A percentile compares a stretch with the other conserved stretches of the same genome.
Evolutionary conservation across 106 monocot species (phyloP).

Genomic region (Apostasia shenzhenica): DNA sequence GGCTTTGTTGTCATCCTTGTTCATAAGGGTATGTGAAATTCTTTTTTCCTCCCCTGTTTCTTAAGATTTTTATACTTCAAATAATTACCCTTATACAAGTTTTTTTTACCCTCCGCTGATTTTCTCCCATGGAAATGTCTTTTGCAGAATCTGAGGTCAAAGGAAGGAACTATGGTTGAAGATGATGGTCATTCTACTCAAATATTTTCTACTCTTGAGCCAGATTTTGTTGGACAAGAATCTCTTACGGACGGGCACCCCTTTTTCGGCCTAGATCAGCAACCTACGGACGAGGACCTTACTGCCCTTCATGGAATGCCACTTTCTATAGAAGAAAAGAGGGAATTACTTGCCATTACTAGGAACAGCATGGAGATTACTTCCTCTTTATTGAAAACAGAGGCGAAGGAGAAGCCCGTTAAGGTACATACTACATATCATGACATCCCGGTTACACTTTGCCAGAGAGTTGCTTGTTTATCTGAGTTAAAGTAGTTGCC

Average conservation of each 20-base stretch:
- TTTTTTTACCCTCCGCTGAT: too few relatives aligned
- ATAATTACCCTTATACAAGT: too few relatives aligned
- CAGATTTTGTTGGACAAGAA: slow-evolving; percentile 10
- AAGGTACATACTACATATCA: slow-evolving; percentile 18
- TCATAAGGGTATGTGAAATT: too few relatives aligned
- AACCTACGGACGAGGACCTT: slow-evolving; percentile 5
- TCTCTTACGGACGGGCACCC: slow-evolving; percentile 35
- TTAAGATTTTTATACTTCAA: too few relatives aligned
- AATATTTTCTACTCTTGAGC: slow-evolving; percentile 16
- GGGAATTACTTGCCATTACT: slow-evolving; percentile 45
- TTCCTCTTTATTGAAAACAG: slow-evolving; percentile 39
- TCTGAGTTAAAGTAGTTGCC: not conserved
- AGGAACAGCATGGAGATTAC: slow-evolving; percentile 53
- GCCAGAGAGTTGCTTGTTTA: not conserved
- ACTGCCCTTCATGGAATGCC: slow-evolving; percentile 13
- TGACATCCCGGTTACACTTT: too few relatives aligned
- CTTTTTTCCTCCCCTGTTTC: too few relatives aligned
- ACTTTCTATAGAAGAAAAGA: slow-evolving; percentile 64
- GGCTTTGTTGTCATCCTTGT: too few relatives aligned
- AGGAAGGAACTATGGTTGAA: slow-evolving; percentile 6
- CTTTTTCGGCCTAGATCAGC: slow-evolving; percentile 11
- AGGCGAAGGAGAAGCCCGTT: slow-evolving; percentile 19
- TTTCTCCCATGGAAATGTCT: too few relatives aligned
- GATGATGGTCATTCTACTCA: slow-evolving; percentile 20
- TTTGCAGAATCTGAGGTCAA: slow-evolving; percentile 50